phyloP scores from a whole-genome alignment of 2,329 filamentous ascomycete genomes.

The Albophoma yamanashiensis region DNA sequence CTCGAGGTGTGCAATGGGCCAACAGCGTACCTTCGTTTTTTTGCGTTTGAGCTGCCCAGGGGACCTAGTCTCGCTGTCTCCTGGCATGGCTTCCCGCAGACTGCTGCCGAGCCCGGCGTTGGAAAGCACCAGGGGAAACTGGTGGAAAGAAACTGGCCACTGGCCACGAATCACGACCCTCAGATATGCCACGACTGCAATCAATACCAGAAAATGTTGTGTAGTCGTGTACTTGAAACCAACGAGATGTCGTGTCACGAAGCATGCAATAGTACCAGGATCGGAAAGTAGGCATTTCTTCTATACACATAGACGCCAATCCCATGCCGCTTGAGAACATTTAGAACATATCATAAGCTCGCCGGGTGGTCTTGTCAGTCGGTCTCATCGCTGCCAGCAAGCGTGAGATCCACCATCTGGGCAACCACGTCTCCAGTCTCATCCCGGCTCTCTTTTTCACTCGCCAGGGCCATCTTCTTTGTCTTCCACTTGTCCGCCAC shows the following conservation, averaged over 20 bases:
- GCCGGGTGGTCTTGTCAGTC: neutral
- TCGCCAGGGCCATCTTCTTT: constrained; percentile 25
- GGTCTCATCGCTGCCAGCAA: neutral
- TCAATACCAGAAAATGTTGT: neutral
- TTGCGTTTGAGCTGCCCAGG: too few relatives aligned
- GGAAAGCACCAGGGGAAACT: neutral
- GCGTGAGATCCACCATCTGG: neutral
- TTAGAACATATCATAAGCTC: neutral
- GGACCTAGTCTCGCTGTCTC: too few relatives aligned
- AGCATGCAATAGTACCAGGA: neutral
- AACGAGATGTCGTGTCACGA: neutral
- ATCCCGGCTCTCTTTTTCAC: constrained; percentile 4
- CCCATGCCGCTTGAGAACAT: neutral
- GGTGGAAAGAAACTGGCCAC: too few relatives aligned
- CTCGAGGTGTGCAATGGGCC: neutral
- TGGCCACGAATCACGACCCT: neutral
- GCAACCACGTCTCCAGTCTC: constrained; percentile 1
- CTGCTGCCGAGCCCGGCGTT: neutral
- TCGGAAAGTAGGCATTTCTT: neutral
- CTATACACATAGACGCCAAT: neutral
- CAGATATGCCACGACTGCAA: neutral
- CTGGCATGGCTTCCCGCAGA: too few relatives aligned
- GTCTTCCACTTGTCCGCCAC: constrained; percentile 52
- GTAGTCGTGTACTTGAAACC: neutral
- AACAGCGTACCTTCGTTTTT: neutral